A percentile compares a stretch with the other conserved stretches of the same genome.
phyloP scores from a whole-genome alignment of 1,284 basidiomycete species.

The Athelia psychrophila region DNA sequence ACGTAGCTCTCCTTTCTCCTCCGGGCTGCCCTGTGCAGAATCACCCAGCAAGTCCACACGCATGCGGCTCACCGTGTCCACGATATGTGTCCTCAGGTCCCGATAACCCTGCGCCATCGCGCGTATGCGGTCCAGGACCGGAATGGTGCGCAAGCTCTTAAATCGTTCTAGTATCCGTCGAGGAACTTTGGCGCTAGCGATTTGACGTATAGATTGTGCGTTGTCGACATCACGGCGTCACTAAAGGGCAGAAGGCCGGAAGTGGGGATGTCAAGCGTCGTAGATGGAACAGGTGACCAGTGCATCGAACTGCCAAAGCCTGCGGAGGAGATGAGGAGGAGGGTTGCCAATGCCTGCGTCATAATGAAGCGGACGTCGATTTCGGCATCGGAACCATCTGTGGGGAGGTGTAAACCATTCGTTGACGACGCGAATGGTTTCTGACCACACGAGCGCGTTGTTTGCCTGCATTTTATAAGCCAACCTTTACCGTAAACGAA shows the following conservation, averaged over 20 bases:
- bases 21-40: too few relatives aligned
- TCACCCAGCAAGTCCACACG: conserved; percentile 27
- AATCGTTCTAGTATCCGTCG: conserved; percentile 13
- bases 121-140: conserved; percentile 28
- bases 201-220: conserved; percentile 27
- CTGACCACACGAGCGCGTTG: conserved; percentile 34
- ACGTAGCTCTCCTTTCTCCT: conserved; percentile 21
- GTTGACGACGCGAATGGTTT: conserved; percentile 35
- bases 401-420: conserved; percentile 39
- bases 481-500: too few relatives aligned
- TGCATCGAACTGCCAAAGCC: conserved; percentile 37
- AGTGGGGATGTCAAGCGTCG: conserved; percentile 26
- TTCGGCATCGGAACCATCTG: conserved; percentile 25
- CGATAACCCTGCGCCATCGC: conserved; percentile 28
- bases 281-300: conserved; percentile 25
- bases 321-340: conserved; percentile 39
- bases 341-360: conserved; percentile 29
- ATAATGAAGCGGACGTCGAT: neutral
- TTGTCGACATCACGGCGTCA: conserved; percentile 27
- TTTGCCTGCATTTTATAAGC: neutral
- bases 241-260: conserved; percentile 31
- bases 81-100: conserved; percentile 34
- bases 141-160: conserved; percentile 7
- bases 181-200: conserved; percentile 30
- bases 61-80: conserved; percentile 34